Evolutionary conservation across 129 eudicot genomes (phyloP), one percentile per base, ranked within the genome.

Genomic region (Chrysanthemum makinoi): DNA sequence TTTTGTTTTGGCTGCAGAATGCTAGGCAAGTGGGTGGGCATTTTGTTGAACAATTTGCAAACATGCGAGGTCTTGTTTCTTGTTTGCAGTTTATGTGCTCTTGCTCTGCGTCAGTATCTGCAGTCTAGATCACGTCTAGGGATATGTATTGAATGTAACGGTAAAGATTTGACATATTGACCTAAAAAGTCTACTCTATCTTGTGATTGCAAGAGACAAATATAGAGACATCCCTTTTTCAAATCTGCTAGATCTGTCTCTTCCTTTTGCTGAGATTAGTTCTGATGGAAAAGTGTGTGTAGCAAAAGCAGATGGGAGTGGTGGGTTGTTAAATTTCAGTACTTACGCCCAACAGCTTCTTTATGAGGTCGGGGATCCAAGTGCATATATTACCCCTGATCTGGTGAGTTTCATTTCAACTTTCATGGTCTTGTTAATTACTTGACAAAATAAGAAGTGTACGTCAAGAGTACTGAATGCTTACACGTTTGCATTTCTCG

Each of bases 311-410:
- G 85, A 87, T 72, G 87, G 84, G 53, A 85, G 88, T 75, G 91
- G 96, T 17, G 98, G 98, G 44, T 65, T 87, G 64, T 73, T 94
- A 33, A 84, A 84, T 79, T 74, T 63, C 53, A 84, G 85, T 83
- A 86, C 96, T 58, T 94, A 96, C 73, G 92, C 98, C 61, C 64
- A 94, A 19, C 87, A 33, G 65, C 98, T 94, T 75, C 97, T 94
- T 52, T 94, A 94, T 62, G 98, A 94, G 84, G 81, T 94, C 54
- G 92, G 93, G 69, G 72, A 94, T 86, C 98, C 98, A 33, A 71
- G 97, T 84, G 85, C 93, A 28, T 94, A 94, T 82, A 80, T 89
- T 46, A 94, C 98, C 77, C 97, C 97, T 33, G 98, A 94, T 77
- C 93, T 89, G 81, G 98, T 89, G 72, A 67, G 86, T 72, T 56